Evolutionary conservation across 1,284 basidiomycete genomes (phyloP).

Genomic region (Leccinum cinnamomeum): DNA sequence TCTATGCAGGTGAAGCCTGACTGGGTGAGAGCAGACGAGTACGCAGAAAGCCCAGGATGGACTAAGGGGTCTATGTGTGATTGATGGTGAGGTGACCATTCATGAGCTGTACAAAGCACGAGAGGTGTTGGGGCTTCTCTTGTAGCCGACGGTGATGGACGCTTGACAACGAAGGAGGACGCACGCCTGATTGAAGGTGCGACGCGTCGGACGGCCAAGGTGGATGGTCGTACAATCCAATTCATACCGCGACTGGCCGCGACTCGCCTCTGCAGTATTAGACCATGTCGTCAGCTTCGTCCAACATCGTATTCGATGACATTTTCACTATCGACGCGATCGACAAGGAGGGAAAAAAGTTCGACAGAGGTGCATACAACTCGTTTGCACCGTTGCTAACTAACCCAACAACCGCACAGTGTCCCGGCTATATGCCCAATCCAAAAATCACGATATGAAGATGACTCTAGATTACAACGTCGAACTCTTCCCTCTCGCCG

Average conservation of each 20-base stretch:
- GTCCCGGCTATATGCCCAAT: slow-evolving; percentile 81
- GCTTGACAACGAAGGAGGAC: slow-evolving; percentile 38
- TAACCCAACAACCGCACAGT: slow-evolving; percentile 43
- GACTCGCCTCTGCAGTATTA: neutral
- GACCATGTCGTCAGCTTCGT: slow-evolving; percentile 61
- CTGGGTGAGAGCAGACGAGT: slow-evolving; percentile 52
- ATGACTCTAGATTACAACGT: slow-evolving; percentile 90
- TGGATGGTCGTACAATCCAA: slow-evolving; percentile 1
- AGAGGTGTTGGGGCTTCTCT: slow-evolving; percentile 54
- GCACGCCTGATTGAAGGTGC: slow-evolving; percentile 1
- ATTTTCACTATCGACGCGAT: slow-evolving; percentile 84
- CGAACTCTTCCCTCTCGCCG: slow-evolving; percentile 77
- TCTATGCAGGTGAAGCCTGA: slow-evolving; percentile 62
- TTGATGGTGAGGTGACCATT: slow-evolving; percentile 40
- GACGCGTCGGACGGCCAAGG: neutral
- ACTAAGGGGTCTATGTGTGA: slow-evolving; percentile 14
- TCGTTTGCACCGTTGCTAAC: slow-evolving; percentile 4
- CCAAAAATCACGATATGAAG: slow-evolving; percentile 87
- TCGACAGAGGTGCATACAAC: slow-evolving; percentile 77
- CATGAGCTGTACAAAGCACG: slow-evolving; percentile 45
- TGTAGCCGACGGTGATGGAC: slow-evolving; percentile 42
- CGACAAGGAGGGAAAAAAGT: slow-evolving; percentile 95
- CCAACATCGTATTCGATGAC: slow-evolving; percentile 86
- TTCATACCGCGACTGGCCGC: neutral
- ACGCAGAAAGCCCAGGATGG: slow-evolving; percentile 6